These are phyloP conservation scores for Yamadazyma jaroonii DNA, from an alignment of 1,139 yeast species.

Conservation along the genomic window DNA sequence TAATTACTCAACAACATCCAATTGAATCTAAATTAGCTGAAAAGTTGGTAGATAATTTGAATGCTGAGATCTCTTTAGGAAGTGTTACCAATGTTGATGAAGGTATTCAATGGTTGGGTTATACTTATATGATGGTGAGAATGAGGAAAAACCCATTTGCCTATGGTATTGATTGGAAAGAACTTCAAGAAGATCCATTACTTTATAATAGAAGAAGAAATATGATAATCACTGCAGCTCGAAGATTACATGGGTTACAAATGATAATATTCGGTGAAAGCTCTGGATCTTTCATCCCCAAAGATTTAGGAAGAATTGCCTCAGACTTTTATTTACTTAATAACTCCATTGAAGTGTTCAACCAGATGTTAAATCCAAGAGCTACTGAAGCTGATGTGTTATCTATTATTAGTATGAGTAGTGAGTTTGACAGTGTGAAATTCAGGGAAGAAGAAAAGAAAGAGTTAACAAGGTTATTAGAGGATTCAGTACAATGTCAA, in stretches of 20 bases:
- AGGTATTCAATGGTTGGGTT: conserved; percentile 95
- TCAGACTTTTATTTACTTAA: conserved; percentile 88
- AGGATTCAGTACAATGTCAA: conserved; percentile 71
- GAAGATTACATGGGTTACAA: conserved; percentile 76
- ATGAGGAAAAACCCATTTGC: conserved; percentile 94
- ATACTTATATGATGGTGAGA: conserved; percentile 89
- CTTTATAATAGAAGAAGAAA: conserved; percentile 70
- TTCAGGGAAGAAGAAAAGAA: conserved; percentile 82
- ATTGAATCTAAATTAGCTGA: conserved; percentile 82
- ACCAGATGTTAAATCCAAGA: conserved; percentile 74
- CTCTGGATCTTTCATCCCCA: conserved; percentile 75
- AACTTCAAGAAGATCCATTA: conserved; percentile 77
- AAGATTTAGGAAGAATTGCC: conserved; percentile 91
- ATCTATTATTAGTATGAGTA: conserved; percentile 87
- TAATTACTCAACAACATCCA: conserved; percentile 93
- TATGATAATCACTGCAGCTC: conserved; percentile 77
- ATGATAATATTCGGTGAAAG: conserved; percentile 92
- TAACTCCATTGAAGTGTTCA: conserved; percentile 86
- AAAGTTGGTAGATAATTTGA: conserved; percentile 83
- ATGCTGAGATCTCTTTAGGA: conserved; percentile 94
- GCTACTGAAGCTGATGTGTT: conserved; percentile 93
- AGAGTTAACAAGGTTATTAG: conserved; percentile 66
- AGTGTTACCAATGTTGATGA: conserved; percentile 94
- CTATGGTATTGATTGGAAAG: conserved; percentile 91
- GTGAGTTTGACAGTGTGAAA: conserved; percentile 89